Evolutionary conservation across 225 moss, liverwort and hornwort genomes (phyloP), one percentile per base, ranked within the genome.

Genomic region (Rhytidiadelphus loreus): DNA sequence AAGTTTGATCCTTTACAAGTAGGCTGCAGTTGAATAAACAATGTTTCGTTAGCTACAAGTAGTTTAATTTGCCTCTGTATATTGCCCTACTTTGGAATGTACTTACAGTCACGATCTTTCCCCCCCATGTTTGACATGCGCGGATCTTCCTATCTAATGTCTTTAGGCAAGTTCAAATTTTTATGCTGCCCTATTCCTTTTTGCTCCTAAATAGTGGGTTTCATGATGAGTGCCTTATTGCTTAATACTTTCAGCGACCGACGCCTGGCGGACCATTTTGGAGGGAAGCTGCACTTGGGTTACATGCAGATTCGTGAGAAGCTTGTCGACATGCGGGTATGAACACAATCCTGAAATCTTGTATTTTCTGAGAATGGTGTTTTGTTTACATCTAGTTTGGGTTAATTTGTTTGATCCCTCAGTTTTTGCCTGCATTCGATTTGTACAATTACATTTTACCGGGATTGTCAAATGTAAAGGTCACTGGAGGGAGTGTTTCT

Each of bases 301-400:
- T 99, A 99, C 84, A 99, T 99, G 98, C 98, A 96, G 85, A 99
- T 99, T 87, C 97, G 98, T 48, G 98, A 99, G 91, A 99, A 99
- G 91, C 95, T 99, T 64, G 96, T 95, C 53, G 98, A 99, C 89
- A 89, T 99, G 87, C 90, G 95, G 93, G 98, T 98, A 90, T 81
- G 92, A 80, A 66, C n/a, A 39, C 88, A 46, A 39, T 79, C 46
- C 55, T 56, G 56, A 63, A 35, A 74, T 52, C 39, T 77, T 28
- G 8, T 65, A 35, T 77, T 46, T 32, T 85, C 20, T 59, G 28
- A 58, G 33, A 57, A 26, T 16, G 23, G 29, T 55, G 12, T 81
- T 85, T 59, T 59, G 66, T 71, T 61, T 61, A 53, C 79, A 62
- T 71, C 17, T 82, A 69, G 96, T 85, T 81, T 65, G 77, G 20